Evolutionary conservation across 1,284 basidiomycete species (phyloP).

Genomic region (Cronartium quercuum): DNA sequence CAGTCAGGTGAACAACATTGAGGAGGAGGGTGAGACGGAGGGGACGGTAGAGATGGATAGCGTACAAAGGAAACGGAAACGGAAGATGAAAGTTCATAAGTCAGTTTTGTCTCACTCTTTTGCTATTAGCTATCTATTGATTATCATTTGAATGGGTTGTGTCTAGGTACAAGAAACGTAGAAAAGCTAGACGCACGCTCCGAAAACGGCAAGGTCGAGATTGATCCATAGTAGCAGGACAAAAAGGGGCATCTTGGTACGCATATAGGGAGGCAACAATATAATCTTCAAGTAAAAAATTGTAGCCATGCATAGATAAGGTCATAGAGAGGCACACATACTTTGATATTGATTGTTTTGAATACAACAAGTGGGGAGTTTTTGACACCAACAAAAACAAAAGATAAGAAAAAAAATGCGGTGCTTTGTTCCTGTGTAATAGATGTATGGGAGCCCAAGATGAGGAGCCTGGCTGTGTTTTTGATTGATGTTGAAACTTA

Average conservation of each 20-base stretch:
- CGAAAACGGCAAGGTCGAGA: slow-evolving; percentile 26
- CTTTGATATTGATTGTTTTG: neutral
- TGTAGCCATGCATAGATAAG: neutral
- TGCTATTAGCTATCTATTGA: neutral
- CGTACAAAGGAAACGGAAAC: slow-evolving; percentile 19
- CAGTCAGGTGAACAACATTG: neutral
- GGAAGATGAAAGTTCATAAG: slow-evolving; percentile 37
- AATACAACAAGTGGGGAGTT: neutral
- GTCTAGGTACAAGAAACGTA: slow-evolving; percentile 35
- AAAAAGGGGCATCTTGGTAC: neutral
- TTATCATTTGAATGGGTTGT: neutral
- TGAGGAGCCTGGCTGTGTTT: no score
- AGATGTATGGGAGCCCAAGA: neutral
- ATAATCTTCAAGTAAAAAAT: neutral
- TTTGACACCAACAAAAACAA: neutral
- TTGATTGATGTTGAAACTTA: no score
- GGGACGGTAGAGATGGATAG: slow-evolving; percentile 8
- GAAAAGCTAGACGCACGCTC: slow-evolving; percentile 27
- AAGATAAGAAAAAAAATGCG: neutral
- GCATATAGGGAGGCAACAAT: neutral
- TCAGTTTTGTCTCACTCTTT: neutral
- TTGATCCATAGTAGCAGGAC: neutral
- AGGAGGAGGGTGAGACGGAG: neutral
- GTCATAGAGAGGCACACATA: neutral
- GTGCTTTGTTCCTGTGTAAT: neutral